Percentiles rank a stretch among this genome's conserved stretches.
These are phyloP conservation scores for Pyricularia sp. DNA, from an alignment of 2,329 filamentous ascomycete genomes.

Conservation along the genomic window DNA sequence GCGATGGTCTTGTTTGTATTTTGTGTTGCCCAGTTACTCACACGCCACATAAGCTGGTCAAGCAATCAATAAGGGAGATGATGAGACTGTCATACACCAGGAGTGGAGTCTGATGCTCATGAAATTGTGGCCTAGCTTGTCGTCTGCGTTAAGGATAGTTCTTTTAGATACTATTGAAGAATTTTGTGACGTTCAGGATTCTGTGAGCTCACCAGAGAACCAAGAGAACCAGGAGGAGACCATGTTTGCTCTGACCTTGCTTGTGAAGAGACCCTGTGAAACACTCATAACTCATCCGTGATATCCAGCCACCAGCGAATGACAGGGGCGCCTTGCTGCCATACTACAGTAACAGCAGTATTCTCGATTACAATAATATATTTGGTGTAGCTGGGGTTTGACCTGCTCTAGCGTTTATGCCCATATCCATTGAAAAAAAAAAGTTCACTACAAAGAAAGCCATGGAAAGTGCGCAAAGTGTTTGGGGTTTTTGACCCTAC, in stretches of 20 bases:
- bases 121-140: not conserved
- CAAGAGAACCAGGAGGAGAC: not conserved
- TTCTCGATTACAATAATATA: not conserved
- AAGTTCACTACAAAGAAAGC: not conserved
- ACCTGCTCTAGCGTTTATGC: not conserved
- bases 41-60: not conserved
- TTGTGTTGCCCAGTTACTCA: not conserved
- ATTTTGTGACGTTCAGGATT: not conserved
- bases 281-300: not conserved
- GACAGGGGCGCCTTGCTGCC: not conserved
- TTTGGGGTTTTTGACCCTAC: constrained; percentile 27
- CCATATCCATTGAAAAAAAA: not conserved
- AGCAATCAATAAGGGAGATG: not conserved
- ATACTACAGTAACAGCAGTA: not conserved
- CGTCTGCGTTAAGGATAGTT: not conserved
- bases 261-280: not conserved
- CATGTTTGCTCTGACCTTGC: not conserved
- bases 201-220: not conserved
- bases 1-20: not conserved
- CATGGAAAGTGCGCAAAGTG: not conserved
- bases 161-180: not conserved
- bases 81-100: not conserved
- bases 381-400: not conserved
- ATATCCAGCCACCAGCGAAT: not conserved
- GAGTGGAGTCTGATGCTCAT: not conserved